phyloP scores from a whole-genome alignment of 2,329 filamentous ascomycete species.

The Magnaporthales sp. region DNA sequence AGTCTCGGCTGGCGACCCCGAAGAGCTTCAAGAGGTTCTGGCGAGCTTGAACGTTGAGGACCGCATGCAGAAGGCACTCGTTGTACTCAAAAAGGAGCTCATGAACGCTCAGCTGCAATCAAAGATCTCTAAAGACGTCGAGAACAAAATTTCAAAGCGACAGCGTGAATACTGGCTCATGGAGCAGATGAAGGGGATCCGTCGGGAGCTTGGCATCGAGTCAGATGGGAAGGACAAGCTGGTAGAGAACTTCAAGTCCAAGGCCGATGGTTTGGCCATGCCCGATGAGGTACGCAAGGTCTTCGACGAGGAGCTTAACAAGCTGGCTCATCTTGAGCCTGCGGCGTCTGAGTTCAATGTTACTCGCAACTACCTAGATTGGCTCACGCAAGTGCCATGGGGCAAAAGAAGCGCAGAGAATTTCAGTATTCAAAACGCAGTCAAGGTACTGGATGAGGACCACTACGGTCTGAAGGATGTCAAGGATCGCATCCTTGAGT shows the following conservation, averaged over 20 bases:
- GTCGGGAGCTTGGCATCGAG: slow-evolving; percentile 89
- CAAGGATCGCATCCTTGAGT: slow-evolving; percentile 96
- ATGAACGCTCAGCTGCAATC: slow-evolving; percentile 97
- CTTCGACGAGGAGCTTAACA: slow-evolving; percentile 97
- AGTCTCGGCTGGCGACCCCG: slow-evolving; percentile 86
- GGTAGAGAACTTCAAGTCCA: slow-evolving; percentile 95
- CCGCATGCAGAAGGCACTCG: slow-evolving; percentile 80
- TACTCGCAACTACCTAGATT: slow-evolving; percentile 95
- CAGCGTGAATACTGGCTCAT: slow-evolving; percentile 98
- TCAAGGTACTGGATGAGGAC: slow-evolving; percentile 87
- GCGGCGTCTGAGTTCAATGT: slow-evolving; percentile 98
- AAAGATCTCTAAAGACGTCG: slow-evolving; percentile 96
- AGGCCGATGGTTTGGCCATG: slow-evolving; percentile 89
- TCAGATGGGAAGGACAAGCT: slow-evolving; percentile 98
- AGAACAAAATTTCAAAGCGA: slow-evolving; percentile 93
- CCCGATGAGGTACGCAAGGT: slow-evolving; percentile 94
- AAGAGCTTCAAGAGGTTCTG: slow-evolving; percentile 86
- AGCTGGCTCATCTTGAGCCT: slow-evolving; percentile 88
- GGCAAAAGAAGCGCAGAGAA: slow-evolving; percentile 92
- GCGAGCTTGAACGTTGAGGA: slow-evolving; percentile 86
- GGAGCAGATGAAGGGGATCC: slow-evolving; percentile 99
- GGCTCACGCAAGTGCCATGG: slow-evolving; percentile 98
- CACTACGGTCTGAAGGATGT: slow-evolving; percentile 97
- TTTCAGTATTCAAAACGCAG: slow-evolving; percentile 87
- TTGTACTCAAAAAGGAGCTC: slow-evolving; percentile 93